Evolutionary conservation across 2,329 filamentous ascomycete species (phyloP), one percentile per base, ranked within the genome.

Genomic region (Elsinoe arachidis): DNA sequence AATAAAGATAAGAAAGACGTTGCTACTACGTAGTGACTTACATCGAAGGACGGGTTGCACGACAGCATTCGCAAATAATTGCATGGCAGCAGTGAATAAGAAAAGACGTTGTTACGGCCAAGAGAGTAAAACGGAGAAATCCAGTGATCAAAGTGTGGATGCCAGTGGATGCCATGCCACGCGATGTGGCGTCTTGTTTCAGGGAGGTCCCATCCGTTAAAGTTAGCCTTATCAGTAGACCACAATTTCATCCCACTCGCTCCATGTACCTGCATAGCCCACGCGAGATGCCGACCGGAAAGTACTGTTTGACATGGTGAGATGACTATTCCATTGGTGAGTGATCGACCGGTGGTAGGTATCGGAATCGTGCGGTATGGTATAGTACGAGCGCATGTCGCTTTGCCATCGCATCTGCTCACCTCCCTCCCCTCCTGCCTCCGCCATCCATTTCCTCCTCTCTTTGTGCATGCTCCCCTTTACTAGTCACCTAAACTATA

Each of bases 381-480:
- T 30, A 41, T 41, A 41, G 38, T 41, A 41, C 14, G 11, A 19
- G 17, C 11, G 38, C n/a, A 41, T 19, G 38, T n/a, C 38, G 26
- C 26, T 9, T 5, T 30, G 26, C 26, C 5, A 9, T 30, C 7
- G 26, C 26, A 30, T 9, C 26, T 30, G 26, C 7, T 9, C 26
- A 5, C 26, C 7, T 30, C 26, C 9, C 26, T 30, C 9, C 9
- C 26, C 9, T 2, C 4, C 26, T 5, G 26, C 26, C 4, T 7
- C 7, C 9, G 7, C 26, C 46, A 26, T 35, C 2, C 26, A 17
- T 14, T 30, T 15, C 12, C 46, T 73, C 73, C 10, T 71, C 68
- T 54, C 76, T 66, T 61, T 64, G 75, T 59, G 63, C 68, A 15
- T 63, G 68, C 17, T 30, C 9, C 26, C 26, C 26, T 30, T 30